Conservation (phyloP, 2,329 filamentous ascomycete genomes). For the Phyllosticta citribraziliensis region DNA sequence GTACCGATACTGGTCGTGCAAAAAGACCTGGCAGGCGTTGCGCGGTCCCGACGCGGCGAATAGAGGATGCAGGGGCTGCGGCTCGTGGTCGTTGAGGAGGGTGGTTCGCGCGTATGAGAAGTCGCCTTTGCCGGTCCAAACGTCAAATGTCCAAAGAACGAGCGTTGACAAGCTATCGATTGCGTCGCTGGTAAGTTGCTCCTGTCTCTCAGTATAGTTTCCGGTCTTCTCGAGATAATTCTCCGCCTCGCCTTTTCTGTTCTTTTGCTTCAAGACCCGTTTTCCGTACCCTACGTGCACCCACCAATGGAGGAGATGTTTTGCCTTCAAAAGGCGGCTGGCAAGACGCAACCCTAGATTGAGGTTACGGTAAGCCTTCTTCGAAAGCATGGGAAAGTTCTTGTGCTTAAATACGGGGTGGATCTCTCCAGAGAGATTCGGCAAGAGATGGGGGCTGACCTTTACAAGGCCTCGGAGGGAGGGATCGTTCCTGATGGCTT, state of each 20-base stretch:
- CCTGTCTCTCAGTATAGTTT: neutral
- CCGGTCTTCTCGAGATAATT: neutral
- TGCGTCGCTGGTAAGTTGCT: neutral
- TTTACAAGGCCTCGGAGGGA: neutral
- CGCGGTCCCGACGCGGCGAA: neutral
- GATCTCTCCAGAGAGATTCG: constrained; percentile 1
- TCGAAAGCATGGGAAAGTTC: neutral
- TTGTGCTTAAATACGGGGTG: neutral
- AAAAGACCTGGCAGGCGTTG: neutral
- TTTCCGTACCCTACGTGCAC: neutral
- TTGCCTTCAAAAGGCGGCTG: neutral
- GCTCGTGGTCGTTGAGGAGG: neutral
- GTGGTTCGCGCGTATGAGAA: neutral
- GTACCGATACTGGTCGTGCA: neutral
- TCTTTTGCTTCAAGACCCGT: neutral
- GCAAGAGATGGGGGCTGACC: neutral
- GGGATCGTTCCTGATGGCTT: neutral
- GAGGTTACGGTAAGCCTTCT: neutral
- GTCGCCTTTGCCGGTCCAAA: neutral
- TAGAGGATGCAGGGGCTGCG: neutral
- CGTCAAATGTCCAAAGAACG: neutral
- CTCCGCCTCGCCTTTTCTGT: neutral
- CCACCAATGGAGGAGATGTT: constrained; percentile 6
- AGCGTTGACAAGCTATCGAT: neutral
- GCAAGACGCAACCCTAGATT: constrained; percentile 1